phyloP scores from a whole-genome alignment of 225 moss, liverwort and hornwort species.

The Rhytidiadelphus loreus region DNA sequence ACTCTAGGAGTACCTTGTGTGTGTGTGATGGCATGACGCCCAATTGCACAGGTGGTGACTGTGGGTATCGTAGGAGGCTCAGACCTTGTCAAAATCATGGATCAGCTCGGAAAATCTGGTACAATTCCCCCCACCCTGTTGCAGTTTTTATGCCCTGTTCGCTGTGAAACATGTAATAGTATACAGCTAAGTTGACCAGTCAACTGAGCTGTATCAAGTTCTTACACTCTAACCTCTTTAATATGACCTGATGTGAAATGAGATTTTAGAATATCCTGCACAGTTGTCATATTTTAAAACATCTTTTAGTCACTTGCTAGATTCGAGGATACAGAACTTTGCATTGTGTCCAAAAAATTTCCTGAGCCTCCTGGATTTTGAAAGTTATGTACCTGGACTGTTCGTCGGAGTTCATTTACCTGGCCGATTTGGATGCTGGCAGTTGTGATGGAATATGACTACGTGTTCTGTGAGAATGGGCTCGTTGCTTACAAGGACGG shows the following conservation, averaged over 20 bases:
- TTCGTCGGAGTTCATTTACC: neutral
- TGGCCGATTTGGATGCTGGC: conserved; percentile 3
- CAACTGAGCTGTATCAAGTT: neutral
- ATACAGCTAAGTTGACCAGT: neutral
- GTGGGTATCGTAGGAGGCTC: conserved; percentile 84
- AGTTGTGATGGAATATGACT: conserved; percentile 65
- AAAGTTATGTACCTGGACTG: neutral
- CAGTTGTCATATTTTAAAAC: neutral
- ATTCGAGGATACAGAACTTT: neutral
- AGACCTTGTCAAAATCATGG: conserved; percentile 71
- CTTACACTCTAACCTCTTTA: neutral
- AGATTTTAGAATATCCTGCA: neutral
- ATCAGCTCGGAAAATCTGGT: conserved; percentile 75
- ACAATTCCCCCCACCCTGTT: neutral
- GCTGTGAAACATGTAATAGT: neutral
- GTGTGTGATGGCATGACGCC: neutral
- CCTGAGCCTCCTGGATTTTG: neutral
- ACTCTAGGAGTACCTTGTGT: no score
- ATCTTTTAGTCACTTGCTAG: neutral
- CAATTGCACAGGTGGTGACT: conserved; percentile 3
- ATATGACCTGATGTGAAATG: neutral
- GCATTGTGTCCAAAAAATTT: neutral
- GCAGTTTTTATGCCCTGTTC: neutral
- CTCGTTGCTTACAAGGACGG: conserved; percentile 64
- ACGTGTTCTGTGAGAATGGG: conserved; percentile 83